A percentile compares a stretch with the other conserved stretches of the same genome.
Evolutionary conservation across 768 basidiomycete species (phyloP).

Genomic region (Tylopilus vinaceipallidus): DNA sequence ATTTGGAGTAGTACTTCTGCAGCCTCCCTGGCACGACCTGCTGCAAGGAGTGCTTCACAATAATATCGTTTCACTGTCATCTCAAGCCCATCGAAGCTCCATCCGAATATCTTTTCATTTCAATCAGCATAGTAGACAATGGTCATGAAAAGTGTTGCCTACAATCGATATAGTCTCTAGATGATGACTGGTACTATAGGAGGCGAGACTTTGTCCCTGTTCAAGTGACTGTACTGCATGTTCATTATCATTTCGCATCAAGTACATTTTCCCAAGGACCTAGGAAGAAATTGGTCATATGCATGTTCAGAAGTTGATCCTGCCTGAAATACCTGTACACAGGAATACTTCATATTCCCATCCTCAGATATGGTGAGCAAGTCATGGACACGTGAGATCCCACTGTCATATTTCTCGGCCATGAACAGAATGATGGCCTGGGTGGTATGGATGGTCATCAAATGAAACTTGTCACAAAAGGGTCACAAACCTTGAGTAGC

Average conservation of each 20-base stretch:
- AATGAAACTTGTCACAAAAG: too few relatives aligned
- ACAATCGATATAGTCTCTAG: slow-evolving; percentile 1
- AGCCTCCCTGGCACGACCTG: not conserved
- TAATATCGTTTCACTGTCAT: not conserved
- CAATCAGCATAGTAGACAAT: too few relatives aligned
- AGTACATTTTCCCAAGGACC: slow-evolving; percentile 6
- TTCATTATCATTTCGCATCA: not conserved
- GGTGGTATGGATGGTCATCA: not conserved
- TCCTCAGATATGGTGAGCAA: not conserved
- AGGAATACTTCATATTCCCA: not conserved
- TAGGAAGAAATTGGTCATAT: not conserved
- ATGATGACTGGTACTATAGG: not conserved
- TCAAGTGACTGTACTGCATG: not conserved
- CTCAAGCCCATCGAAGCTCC: slow-evolving; percentile 1
- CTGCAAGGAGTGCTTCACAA: not conserved
- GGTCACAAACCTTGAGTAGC: slow-evolving; percentile 2
- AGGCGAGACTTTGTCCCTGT: not conserved
- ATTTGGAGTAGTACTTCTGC: not conserved
- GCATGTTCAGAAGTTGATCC: not conserved
- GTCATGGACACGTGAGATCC: not conserved
- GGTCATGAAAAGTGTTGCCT: too few relatives aligned
- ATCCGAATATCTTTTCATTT: slow-evolving; percentile 3
- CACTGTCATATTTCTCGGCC: not conserved
- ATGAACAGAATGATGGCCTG: not conserved
- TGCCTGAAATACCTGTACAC: slow-evolving; percentile 3